These are phyloP conservation scores for Amphicarpaea edgeworthii DNA, from an alignment of 306 rosid species.

Conservation along the genomic window DNA sequence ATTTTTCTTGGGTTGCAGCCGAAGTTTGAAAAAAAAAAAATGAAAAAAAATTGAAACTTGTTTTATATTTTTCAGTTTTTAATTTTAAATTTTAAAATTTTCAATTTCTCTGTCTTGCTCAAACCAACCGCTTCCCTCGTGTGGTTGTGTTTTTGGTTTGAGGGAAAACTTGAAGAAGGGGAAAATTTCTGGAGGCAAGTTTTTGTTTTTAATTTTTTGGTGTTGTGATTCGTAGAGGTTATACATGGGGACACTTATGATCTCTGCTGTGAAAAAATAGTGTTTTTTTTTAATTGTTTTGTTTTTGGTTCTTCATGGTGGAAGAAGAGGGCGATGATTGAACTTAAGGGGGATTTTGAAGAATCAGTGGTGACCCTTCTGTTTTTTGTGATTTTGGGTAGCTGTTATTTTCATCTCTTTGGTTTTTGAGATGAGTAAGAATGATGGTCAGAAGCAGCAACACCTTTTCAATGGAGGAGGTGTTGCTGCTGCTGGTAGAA, in stretches of 20 bases:
- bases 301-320: conserved; percentile 19
- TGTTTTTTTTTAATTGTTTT: not conserved
- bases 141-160: not conserved
- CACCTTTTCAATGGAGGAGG: conserved; percentile 54
- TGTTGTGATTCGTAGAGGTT: conserved; percentile 51
- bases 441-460: conserved; percentile 68
- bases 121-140: conserved; percentile 40
- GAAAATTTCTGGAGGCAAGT: conserved; percentile 41
- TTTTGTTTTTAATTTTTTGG: conserved; percentile 41
- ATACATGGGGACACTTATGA: conserved; percentile 44
- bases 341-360: conserved; percentile 47
- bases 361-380: conserved; percentile 50
- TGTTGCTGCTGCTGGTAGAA: conserved; percentile 34
- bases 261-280: conserved; percentile 37
- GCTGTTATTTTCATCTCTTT: conserved; percentile 51
- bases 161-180: conserved; percentile 13
- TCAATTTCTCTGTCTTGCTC: conserved; percentile 4
- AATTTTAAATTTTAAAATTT: not conserved
- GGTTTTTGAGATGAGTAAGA: conserved; percentile 76
- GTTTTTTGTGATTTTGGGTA: conserved; percentile 47
- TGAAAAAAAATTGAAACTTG: not conserved
- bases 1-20: conserved; percentile 47
- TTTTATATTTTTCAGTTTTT: not conserved
- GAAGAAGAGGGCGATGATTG: conserved; percentile 66
- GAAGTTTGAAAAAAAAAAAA: conserved; percentile 32